A percentile compares a stretch with the other conserved stretches of the same genome.
Evolutionary conservation across 192 early-diverging fungal genomes (phyloP).

Genomic region (Coemansia sp.): DNA sequence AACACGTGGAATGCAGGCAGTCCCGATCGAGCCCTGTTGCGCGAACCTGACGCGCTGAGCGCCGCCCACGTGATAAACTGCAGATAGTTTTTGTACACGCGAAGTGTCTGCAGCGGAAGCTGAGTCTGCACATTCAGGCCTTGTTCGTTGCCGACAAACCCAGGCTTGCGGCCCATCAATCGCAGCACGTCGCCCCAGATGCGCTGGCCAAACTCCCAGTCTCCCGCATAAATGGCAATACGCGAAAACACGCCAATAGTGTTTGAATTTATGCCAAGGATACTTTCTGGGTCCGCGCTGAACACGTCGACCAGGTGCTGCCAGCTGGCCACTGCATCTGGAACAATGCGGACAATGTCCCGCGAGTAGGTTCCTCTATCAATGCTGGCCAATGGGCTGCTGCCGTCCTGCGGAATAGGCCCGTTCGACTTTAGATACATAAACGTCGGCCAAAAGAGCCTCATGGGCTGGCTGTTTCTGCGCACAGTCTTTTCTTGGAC

Average conservation of each 20-base stretch:
- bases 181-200: slow-evolving; percentile 41
- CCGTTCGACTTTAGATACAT: slow-evolving; percentile 36
- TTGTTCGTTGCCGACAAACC: background rate
- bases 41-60: background rate
- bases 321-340: slow-evolving; percentile 33
- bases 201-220: slow-evolving; percentile 39
- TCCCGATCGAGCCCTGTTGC: background rate
- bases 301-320: slow-evolving; percentile 10
- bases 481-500: slow-evolving; percentile 23
- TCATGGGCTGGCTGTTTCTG: background rate
- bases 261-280: slow-evolving; percentile 24
- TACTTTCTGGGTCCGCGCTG: background rate
- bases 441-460: slow-evolving; percentile 48
- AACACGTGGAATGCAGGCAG: slow-evolving; percentile 10
- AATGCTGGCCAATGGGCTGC: slow-evolving; percentile 7
- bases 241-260: slow-evolving; percentile 39
- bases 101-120: slow-evolving; percentile 23
- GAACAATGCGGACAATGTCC: slow-evolving; percentile 7
- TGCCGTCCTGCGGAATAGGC: slow-evolving; percentile 9
- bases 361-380: slow-evolving; percentile 3
- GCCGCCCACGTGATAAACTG: slow-evolving; percentile 19
- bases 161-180: slow-evolving; percentile 10
- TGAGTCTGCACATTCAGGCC: background rate
- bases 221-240: slow-evolving; percentile 15
- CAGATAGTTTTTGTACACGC: slow-evolving; percentile 45